A percentile compares a stretch with the other conserved stretches of the same genome.
phyloP scores from a whole-genome alignment of 2,329 filamentous ascomycete genomes.

The Botryosphaeria dothidea region DNA sequence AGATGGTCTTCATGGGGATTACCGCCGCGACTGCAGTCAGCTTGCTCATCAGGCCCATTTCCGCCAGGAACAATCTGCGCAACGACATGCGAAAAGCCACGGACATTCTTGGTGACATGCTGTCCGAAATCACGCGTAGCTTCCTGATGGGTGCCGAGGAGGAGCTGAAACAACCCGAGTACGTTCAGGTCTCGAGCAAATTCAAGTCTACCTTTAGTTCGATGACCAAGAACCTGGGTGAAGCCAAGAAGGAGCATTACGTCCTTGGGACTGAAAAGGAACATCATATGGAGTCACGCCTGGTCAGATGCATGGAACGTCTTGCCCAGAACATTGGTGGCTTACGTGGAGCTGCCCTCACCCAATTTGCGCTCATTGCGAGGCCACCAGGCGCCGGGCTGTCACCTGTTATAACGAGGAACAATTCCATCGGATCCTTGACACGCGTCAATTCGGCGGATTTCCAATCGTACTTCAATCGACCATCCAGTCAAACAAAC shows the following conservation, averaged over 20 bases:
- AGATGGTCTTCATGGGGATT: conserved; percentile 58
- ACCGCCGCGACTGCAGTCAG: conserved; percentile 56
- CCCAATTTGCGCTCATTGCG: conserved; percentile 81
- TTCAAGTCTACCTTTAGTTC: conserved; percentile 69
- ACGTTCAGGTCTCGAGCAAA: conserved; percentile 60
- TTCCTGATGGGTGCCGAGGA: conserved; percentile 83
- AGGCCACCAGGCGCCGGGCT: conserved; percentile 44
- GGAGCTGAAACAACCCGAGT: conserved; percentile 68
- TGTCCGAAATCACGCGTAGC: conserved; percentile 76
- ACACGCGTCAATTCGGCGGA: conserved; percentile 5
- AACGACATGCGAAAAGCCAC: conserved; percentile 73
- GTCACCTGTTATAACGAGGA: not conserved
- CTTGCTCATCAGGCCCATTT: conserved; percentile 74
- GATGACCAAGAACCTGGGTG: conserved; percentile 75
- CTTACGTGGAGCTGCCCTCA: conserved; percentile 81
- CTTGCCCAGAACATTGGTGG: conserved; percentile 89
- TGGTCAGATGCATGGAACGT: conserved; percentile 82
- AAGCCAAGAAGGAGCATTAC: conserved; percentile 89
- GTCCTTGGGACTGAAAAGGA: conserved; percentile 75
- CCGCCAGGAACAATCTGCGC: conserved; percentile 72
- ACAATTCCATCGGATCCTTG: not conserved
- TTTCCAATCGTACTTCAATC: not conserved
- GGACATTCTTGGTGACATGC: conserved; percentile 74
- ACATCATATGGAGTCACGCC: conserved; percentile 74
- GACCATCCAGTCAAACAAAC: not conserved